A percentile compares a stretch with the other conserved stretches of the same genome.
Conservation (phyloP, 768 basidiomycete genomes). For the Tylopilus sp. region DNA sequence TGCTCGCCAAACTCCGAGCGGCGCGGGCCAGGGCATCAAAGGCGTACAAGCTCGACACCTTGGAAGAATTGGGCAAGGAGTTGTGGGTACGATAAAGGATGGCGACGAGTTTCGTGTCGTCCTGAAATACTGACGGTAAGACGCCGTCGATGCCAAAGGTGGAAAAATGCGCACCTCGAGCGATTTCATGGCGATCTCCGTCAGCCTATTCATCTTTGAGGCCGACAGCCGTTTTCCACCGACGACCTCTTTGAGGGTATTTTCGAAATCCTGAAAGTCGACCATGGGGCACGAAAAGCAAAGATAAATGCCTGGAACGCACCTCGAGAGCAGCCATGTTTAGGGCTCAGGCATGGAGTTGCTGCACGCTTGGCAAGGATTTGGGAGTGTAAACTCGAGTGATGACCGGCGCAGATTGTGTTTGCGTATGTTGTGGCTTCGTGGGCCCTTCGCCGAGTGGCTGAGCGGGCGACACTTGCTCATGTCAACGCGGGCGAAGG, state of each 20-base stretch:
- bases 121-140: conserved; percentile 38
- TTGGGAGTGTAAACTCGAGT: not conserved
- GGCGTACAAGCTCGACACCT: conserved; percentile 87
- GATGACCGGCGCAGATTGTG: conserved; percentile 18
- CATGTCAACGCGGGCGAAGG: conserved; percentile 71
- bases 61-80: conserved; percentile 59
- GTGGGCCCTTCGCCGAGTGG: conserved; percentile 10
- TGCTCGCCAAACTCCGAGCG: conserved; percentile 64
- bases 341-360: conserved; percentile 18
- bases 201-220: conserved; percentile 78
- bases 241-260: conserved; percentile 77
- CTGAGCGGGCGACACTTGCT: conserved; percentile 2
- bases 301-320: not conserved
- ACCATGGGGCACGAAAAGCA: conserved; percentile 8
- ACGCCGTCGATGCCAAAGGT: not conserved
- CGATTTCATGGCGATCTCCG: conserved; percentile 70
- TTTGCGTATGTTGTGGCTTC: conserved; percentile 40
- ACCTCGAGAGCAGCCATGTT: conserved; percentile 45
- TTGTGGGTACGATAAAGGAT: conserved; percentile 88
- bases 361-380: conserved; percentile 6
- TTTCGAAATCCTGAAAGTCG: conserved; percentile 68
- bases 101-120: conserved; percentile 85
- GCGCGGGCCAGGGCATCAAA: conserved; percentile 92
- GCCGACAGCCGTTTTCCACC: conserved; percentile 80
- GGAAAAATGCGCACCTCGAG: conserved; percentile 57